Conservation (phyloP, 2,329 filamentous ascomycete genomes). For the Penicillium hordei region DNA sequence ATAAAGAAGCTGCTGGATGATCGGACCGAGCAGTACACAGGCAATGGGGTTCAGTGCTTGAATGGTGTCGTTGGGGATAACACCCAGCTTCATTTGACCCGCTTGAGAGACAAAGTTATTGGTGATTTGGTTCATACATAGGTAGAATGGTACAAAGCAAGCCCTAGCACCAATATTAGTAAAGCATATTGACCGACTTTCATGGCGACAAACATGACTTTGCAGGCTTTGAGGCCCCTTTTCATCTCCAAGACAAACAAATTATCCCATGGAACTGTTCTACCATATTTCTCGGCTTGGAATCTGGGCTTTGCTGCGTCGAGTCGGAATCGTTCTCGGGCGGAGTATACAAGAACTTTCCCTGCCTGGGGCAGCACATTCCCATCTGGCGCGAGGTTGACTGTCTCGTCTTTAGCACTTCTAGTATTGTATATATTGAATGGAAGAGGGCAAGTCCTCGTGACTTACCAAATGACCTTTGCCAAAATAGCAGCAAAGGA, state of each 20-base stretch:
- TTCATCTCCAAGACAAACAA: neutral
- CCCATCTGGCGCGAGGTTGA: neutral
- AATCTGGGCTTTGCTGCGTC: neutral
- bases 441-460: neutral
- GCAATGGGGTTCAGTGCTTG: neutral
- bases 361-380: neutral
- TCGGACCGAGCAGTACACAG: neutral
- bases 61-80: neutral
- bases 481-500: neutral
- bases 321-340: neutral
- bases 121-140: neutral
- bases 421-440: neutral
- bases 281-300: neutral
- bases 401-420: neutral
- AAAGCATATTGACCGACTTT: neutral
- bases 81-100: neutral
- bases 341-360: neutral
- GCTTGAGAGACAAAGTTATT: neutral
- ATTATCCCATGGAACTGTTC: neutral
- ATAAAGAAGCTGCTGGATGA: neutral
- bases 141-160: neutral
- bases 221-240: neutral
- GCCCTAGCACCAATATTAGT: neutral
- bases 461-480: neutral
- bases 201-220: neutral